Evolutionary conservation across 345 rosid genomes (phyloP), one percentile per base, ranked within the genome.

Genomic region (Noccaea caerulescens): DNA sequence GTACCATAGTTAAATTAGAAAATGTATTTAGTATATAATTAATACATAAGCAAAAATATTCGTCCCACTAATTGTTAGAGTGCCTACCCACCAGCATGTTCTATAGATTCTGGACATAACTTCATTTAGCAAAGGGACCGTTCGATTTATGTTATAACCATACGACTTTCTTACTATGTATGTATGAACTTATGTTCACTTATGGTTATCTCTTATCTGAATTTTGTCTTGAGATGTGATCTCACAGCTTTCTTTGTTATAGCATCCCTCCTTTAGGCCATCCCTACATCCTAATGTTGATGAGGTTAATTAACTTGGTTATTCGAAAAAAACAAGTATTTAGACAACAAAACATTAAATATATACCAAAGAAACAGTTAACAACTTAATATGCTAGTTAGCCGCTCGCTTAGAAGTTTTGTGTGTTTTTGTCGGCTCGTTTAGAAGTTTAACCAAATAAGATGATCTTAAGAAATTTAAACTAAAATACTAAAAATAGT

Each of bases 1-100:
- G 57, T 30, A 25, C 27, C 2, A 2, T 65, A 25, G 23, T 46
- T 65, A 38, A 37, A 4, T 3, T 46, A 13, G 1, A 34, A 63
- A 43, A 34, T 41, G 7, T 30, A 50, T 8, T 23, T 52, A 53
- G 1, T 34, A 27, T 9, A 49, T 25, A 46, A 46, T 38, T 37
- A 34, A 6, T 32, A 33, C 30, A 63, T 20, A 3, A 20, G 44
- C 27, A 51, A 52, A 52, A 8, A 52, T 52, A 45, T 54, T 55
- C 56, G 8, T 65, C 34, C 51, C 51, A 71, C 41, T 46, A 64
- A 64, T 63, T 10, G 23, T 72, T 55, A 36, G 76, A 56, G 51
- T 64, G 70, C 71, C 76, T 66, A 39, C 72, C 72, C 52, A 66
- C 77, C 66, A 66, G 60, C 77, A 73, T 73, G 77, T 56, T 72